Evolutionary conservation across 495 filamentous ascomycete species (phyloP).

Genomic region (Hypoxylon lenormandii): DNA sequence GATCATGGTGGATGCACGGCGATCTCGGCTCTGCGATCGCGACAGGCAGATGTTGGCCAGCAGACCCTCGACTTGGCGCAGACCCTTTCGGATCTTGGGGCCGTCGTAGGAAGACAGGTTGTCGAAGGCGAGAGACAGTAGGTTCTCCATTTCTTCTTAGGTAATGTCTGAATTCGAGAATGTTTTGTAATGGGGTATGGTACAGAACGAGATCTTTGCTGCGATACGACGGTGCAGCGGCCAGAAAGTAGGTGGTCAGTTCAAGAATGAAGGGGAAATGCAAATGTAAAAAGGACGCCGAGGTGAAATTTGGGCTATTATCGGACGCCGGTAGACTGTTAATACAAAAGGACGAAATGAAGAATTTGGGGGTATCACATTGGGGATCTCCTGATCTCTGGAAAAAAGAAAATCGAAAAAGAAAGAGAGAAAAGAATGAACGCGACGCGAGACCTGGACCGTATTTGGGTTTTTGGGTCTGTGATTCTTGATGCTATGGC

Average conservation of each 20-base stretch:
- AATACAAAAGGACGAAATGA: constrained; percentile 53
- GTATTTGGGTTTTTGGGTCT: constrained; percentile 23
- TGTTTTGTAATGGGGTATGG: background rate
- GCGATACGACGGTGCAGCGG: constrained; percentile 17
- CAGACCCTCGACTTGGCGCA: constrained; percentile 94
- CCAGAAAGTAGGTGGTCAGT: background rate
- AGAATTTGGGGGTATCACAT: constrained; percentile 38
- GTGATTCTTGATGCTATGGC: constrained; percentile 30
- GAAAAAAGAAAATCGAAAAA: constrained; percentile 34
- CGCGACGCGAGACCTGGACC: background rate
- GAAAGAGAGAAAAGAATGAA: background rate
- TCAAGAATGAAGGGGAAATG: constrained; percentile 10
- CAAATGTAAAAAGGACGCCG: constrained; percentile 36
- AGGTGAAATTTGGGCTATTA: constrained; percentile 10
- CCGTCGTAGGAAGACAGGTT: constrained; percentile 94
- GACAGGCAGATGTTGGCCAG: constrained; percentile 95
- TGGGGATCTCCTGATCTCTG: constrained; percentile 26
- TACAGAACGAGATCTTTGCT: constrained; percentile 8
- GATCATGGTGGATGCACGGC: constrained; percentile 78
- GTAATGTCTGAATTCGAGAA: background rate
- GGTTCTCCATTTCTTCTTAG: constrained; percentile 80
- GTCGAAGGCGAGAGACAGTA: constrained; percentile 93
- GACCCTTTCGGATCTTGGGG: constrained; percentile 87
- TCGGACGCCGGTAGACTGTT: constrained; percentile 44
- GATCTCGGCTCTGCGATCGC: constrained; percentile 75